These are phyloP conservation scores for Penicillium griseofulvum DNA, from an alignment of 2,329 filamentous ascomycete species.

Conservation along the genomic window DNA sequence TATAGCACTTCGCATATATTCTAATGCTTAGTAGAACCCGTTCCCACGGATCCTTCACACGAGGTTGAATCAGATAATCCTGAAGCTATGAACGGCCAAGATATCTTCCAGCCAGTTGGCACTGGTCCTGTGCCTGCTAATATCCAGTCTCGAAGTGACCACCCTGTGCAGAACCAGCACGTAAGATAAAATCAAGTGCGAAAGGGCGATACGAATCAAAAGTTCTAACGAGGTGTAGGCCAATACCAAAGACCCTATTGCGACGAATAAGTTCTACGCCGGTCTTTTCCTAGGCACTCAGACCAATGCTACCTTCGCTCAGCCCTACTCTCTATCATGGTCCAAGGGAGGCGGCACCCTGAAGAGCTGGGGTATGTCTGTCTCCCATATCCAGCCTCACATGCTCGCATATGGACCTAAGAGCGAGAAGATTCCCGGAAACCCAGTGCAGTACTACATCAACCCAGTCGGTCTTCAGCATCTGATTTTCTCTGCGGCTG, in stretches of 20 bases:
- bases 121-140: slow-evolving; percentile 38
- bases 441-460: slow-evolving; percentile 68
- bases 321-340: slow-evolving; percentile 72
- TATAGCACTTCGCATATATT: not conserved
- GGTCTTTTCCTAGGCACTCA: slow-evolving; percentile 78
- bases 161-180: slow-evolving; percentile 42
- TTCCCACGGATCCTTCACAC: not conserved
- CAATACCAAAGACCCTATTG: slow-evolving; percentile 36
- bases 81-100: slow-evolving; percentile 35
- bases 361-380: slow-evolving; percentile 71
- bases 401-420: slow-evolving; percentile 66
- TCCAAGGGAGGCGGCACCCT: slow-evolving; percentile 61
- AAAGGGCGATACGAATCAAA: not conserved
- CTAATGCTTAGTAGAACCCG: not conserved
- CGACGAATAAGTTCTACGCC: slow-evolving; percentile 63
- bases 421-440: slow-evolving; percentile 51
- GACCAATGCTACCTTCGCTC: slow-evolving; percentile 66
- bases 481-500: slow-evolving; percentile 72
- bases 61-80: not conserved
- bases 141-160: slow-evolving; percentile 40
- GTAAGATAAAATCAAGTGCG: slow-evolving; percentile 26
- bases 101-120: slow-evolving; percentile 44
- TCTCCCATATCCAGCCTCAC: slow-evolving; percentile 68
- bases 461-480: slow-evolving; percentile 82
- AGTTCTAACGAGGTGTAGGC: slow-evolving; percentile 20